Conservation (phyloP, 495 filamentous ascomycete species). For the Thermochaetoides thermophila region DNA sequence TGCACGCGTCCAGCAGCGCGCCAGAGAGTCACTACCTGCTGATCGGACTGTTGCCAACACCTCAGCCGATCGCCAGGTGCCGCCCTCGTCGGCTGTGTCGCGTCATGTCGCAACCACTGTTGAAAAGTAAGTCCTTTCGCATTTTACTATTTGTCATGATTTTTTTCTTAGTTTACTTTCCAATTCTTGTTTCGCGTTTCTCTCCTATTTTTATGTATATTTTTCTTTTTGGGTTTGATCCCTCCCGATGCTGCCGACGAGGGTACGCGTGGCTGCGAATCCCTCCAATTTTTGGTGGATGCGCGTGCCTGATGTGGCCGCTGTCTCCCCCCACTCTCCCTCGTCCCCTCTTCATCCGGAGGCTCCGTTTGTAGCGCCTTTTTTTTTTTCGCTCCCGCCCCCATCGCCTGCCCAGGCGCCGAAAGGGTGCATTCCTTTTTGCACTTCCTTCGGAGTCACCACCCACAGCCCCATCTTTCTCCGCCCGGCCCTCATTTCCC, state of each 20-base stretch:
- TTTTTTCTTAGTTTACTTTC: neutral
- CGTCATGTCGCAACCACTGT: constrained; percentile 27
- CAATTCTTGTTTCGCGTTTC: constrained; percentile 4
- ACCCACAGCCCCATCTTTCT: constrained; percentile 18
- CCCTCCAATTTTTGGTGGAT: too few species aligned
- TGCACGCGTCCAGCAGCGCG: constrained; percentile 18
- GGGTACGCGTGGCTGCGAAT: too few species aligned
- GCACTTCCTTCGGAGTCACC: constrained; percentile 6
- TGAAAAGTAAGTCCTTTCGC: constrained; percentile 29
- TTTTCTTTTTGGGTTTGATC: too few species aligned
- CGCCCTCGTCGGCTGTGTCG: constrained; percentile 25
- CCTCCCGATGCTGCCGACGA: too few species aligned
- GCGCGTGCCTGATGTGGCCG: too few species aligned
- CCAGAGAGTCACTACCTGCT: constrained; percentile 30
- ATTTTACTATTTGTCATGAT: constrained; percentile 3
- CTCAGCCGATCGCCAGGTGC: constrained; percentile 28
- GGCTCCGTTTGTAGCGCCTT: neutral
- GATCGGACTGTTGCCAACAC: constrained; percentile 28
- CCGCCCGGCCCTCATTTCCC: constrained; percentile 20
- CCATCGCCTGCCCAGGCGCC: constrained; percentile 1
- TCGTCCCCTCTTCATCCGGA: neutral
- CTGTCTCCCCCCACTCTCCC: too few species aligned
- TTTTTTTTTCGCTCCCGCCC: constrained; percentile 3
- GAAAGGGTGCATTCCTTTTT: constrained; percentile 6
- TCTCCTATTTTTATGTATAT: too few species aligned